Evolutionary conservation across 148 eudicot species (phyloP).

Genomic region (Nyssa sinensis): DNA sequence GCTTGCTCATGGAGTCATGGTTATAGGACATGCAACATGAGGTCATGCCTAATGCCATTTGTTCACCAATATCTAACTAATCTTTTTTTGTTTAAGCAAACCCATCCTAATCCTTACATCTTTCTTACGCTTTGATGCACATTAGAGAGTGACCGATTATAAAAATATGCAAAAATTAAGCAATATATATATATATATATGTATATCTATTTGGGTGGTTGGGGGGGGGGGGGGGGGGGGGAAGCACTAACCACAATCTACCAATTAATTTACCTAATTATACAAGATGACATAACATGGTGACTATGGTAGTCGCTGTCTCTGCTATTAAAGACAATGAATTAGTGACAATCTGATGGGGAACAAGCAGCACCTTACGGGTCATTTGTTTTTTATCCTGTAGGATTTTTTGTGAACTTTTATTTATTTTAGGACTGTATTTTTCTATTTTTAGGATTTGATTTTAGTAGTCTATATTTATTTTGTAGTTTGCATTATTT

Average conservation of each 20-base stretch:
- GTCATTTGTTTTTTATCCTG: too few relatives aligned
- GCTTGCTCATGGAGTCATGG: not conserved
- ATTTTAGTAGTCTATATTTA: too few relatives aligned
- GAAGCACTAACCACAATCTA: not conserved
- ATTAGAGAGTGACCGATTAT: not conserved
- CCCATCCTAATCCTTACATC: not conserved
- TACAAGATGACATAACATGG: not conserved
- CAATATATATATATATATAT: too few relatives aligned
- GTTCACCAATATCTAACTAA: not conserved
- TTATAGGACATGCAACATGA: not conserved
- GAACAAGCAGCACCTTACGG: too few relatives aligned
- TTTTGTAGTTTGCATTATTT: too few relatives aligned
- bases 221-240: too few relatives aligned
- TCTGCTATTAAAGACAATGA: not conserved
- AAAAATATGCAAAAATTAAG: not conserved
- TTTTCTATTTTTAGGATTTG: too few relatives aligned
- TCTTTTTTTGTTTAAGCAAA: not conserved
- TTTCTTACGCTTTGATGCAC: not conserved
- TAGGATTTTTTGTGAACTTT: too few relatives aligned
- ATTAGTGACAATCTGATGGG: not conserved
- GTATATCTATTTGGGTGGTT: too few relatives aligned
- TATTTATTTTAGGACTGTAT: too few relatives aligned
- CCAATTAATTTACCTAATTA: not conserved
- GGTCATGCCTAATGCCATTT: not conserved
- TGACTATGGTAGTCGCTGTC: too few relatives aligned